A percentile compares a stretch with the other conserved stretches of the same genome.
Evolutionary conservation across 345 rosid species (phyloP).

Genomic region (Eucalyptus leucophloia): DNA sequence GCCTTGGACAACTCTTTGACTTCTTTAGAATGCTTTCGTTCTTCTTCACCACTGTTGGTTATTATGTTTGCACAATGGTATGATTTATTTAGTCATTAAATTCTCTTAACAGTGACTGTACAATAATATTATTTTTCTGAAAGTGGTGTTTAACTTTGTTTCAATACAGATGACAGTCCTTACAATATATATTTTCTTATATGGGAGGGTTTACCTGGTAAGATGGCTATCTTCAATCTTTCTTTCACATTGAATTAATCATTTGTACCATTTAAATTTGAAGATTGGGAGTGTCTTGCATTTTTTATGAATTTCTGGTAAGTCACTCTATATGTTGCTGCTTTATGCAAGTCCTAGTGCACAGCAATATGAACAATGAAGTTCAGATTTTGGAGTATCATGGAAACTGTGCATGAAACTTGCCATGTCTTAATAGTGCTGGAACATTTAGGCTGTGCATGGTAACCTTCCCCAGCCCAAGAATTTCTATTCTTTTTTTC

Average conservation of each 20-base stretch:
- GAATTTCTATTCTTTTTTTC: too few relatives aligned
- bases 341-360: not conserved
- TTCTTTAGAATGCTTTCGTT: slow-evolving; percentile 98
- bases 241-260: not conserved
- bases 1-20: slow-evolving; percentile 96
- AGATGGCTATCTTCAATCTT: not conserved
- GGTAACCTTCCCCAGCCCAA: too few relatives aligned
- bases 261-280: not conserved
- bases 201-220: slow-evolving; percentile 96
- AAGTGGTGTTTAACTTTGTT: not conserved
- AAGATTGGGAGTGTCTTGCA: not conserved
- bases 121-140: not conserved
- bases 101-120: not conserved
- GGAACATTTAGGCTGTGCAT: too few relatives aligned
- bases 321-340: not conserved
- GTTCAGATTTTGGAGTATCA: not conserved
- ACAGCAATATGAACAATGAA: not conserved
- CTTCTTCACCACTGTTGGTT: slow-evolving; percentile 96
- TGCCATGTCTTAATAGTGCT: not conserved
- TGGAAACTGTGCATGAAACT: not conserved
- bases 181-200: slow-evolving; percentile 76
- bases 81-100: not conserved
- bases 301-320: not conserved
- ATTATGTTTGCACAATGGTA: slow-evolving; percentile 97
- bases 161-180: slow-evolving; percentile 95